Percentiles rank a stretch among this genome's conserved stretches.
Conservation (phyloP, 345 rosid species). For the Capsella bursapastoris region DNA sequence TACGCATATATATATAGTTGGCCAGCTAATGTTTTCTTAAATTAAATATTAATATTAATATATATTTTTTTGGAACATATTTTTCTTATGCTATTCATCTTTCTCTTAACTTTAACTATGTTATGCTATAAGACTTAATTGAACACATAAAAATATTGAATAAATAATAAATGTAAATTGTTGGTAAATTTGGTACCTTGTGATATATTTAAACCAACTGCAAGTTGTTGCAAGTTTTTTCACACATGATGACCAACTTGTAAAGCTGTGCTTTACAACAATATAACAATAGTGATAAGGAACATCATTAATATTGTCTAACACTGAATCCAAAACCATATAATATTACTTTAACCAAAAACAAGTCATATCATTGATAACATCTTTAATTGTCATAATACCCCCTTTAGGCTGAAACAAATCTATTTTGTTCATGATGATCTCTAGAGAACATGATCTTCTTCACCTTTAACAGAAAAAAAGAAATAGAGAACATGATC, state of each 20-base stretch:
- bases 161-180: not conserved
- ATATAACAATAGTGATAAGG: slow-evolving; percentile 18
- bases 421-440: slow-evolving; percentile 11
- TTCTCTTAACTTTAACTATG: not conserved
- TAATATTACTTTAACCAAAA: not conserved
- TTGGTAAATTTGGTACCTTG: not conserved
- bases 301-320: slow-evolving; percentile 2
- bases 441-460: slow-evolving; percentile 9
- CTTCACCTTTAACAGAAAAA: not conserved
- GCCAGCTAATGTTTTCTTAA: slow-evolving; percentile 38
- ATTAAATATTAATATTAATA: slow-evolving; percentile 16
- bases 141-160: not conserved
- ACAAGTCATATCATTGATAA: not conserved
- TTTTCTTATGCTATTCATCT: not conserved
- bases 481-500: not conserved
- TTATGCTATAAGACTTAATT: not conserved
- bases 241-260: slow-evolving; percentile 23
- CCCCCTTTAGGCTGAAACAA: not conserved
- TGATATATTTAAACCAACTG: not conserved
- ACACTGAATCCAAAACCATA: not conserved
- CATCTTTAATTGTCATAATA: not conserved
- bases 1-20: not conserved
- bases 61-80: not conserved
- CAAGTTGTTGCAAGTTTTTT: slow-evolving; percentile 29
- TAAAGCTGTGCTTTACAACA: not conserved